Conservation (phyloP, 805 yeast species). For the Teunomyces pallodes region DNA sequence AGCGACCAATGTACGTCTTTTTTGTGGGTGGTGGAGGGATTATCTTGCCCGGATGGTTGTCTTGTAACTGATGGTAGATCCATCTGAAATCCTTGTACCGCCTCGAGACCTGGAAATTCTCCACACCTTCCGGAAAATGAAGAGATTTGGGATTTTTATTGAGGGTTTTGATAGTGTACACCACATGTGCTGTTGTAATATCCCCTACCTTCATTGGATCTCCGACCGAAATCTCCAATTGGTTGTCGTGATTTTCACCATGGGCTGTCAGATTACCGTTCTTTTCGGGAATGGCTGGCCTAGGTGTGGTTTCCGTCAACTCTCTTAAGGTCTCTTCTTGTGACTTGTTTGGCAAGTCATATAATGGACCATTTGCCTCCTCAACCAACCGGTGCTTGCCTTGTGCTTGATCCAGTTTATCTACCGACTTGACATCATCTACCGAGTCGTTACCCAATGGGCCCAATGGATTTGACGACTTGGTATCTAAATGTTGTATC, state of each 20-base stretch:
- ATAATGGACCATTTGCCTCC: conserved; percentile 55
- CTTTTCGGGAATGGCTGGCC: neutral
- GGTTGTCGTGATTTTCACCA: conserved; percentile 13
- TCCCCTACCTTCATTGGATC: conserved; percentile 94
- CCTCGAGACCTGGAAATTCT: conserved; percentile 54
- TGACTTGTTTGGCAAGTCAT: conserved; percentile 34
- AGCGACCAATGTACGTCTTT: conserved; percentile 89
- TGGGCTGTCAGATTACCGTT: neutral
- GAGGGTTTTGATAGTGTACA: conserved; percentile 70
- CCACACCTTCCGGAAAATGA: conserved; percentile 10
- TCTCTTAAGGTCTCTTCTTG: conserved; percentile 7
- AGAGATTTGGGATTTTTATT: conserved; percentile 37
- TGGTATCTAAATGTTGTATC: conserved; percentile 24
- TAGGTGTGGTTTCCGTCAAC: neutral
- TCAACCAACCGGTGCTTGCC: conserved; percentile 33
- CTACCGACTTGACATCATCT: conserved; percentile 9
- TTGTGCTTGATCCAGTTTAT: conserved; percentile 19
- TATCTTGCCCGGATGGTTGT: conserved; percentile 84
- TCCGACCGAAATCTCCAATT: conserved; percentile 69
- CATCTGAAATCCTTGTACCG: conserved; percentile 92
- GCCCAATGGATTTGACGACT: conserved; percentile 20
- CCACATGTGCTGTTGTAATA: conserved; percentile 82
- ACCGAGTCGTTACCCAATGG: conserved; percentile 23
- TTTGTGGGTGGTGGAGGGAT: conserved; percentile 94
- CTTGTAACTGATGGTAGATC: conserved; percentile 85